Evolutionary conservation across 192 early-diverging fungal species (phyloP), one percentile per base, ranked within the genome.

Genomic region (Dissophora globulifera): DNA sequence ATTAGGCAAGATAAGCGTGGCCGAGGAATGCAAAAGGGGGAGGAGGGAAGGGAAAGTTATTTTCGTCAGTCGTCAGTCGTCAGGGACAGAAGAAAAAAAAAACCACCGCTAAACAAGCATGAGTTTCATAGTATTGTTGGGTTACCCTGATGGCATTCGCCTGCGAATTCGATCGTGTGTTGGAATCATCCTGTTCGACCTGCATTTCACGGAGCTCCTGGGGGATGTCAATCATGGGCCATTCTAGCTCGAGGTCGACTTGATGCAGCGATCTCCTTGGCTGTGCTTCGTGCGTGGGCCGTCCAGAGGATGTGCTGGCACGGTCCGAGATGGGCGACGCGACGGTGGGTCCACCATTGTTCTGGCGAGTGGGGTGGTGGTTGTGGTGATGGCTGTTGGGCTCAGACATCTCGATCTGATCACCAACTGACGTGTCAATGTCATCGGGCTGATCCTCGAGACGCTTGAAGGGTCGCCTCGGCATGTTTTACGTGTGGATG

Each of bases 211-310:
- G 50, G 9, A 79, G 67, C 35, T 81, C 79, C 76, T 74, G 62
- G 32, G 79, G 78, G 45, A 81, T 65, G 47, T 75, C 82, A 38
- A 76, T 79, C 63, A 83, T 61, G 31, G 76, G 69, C 76, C 82
- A 81, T 25, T 81, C 74, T 20, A 67, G 52, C 20, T 70, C 66
- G 43, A 74, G 40, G 32, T 65, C 79, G 12, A 74, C 41, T 22
- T 76, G 72, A 29, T 76, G 72, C 63, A 67, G 61, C 17, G 72
- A 76, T 52, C 62, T 48, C 38, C 72, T 49, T 2, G 72, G 63
- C 23, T 60, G 70, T 29, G 47, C 50, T 20, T 76, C 72, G 22
- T 57, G 43, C 13, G 47, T 50, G 12, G 35, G 31, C 53, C 72
- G 46, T 4, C 58, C 59, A 8, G 72, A 76, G 4, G 72, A 76